phyloP scores from a whole-genome alignment of 495 filamentous ascomycete genomes.

The Cudoniella acicularis region DNA sequence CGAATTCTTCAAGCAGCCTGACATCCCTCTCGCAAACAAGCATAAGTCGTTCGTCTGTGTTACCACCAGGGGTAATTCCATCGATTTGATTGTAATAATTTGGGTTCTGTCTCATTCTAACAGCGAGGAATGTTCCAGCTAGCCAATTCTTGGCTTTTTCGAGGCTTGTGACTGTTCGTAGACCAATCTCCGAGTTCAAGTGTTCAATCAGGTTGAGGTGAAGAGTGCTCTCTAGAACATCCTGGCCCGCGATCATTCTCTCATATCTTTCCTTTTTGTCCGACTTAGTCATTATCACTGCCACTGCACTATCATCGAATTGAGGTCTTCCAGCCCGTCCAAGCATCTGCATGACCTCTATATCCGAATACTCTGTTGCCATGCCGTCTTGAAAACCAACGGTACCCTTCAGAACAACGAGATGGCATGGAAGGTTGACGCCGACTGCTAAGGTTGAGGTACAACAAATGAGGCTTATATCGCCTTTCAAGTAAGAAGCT shows the following conservation, averaged over 20 bases:
- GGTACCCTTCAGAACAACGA: constrained; percentile 91
- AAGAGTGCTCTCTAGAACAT: constrained; percentile 82
- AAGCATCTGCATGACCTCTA: constrained; percentile 98
- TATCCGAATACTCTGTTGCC: constrained; percentile 76
- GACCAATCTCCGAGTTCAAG: constrained; percentile 87
- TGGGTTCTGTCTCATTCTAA: constrained; percentile 78
- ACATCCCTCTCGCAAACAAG: constrained; percentile 81
- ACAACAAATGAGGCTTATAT: constrained; percentile 87
- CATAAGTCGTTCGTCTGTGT: constrained; percentile 67
- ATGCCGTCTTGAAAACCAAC: constrained; percentile 60
- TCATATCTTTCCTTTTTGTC: constrained; percentile 72
- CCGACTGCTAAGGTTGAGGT: constrained; percentile 93
- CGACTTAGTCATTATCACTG: constrained; percentile 78
- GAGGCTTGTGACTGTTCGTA: constrained; percentile 71
- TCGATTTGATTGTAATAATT: constrained; percentile 67
- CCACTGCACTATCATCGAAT: constrained; percentile 80
- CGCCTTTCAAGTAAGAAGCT: constrained; percentile 66
- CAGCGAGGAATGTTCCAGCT: constrained; percentile 79
- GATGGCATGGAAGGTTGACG: constrained; percentile 88
- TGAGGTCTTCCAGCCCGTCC: constrained; percentile 91
- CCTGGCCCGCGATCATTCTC: constrained; percentile 75
- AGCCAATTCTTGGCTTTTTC: constrained; percentile 80
- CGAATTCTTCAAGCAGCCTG: constrained; percentile 57
- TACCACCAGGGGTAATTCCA: constrained; percentile 32
- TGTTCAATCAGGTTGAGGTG: constrained; percentile 90